phyloP scores from a whole-genome alignment of 371 early-diverging fungal species.

The Haplosporangium sp. region DNA sequence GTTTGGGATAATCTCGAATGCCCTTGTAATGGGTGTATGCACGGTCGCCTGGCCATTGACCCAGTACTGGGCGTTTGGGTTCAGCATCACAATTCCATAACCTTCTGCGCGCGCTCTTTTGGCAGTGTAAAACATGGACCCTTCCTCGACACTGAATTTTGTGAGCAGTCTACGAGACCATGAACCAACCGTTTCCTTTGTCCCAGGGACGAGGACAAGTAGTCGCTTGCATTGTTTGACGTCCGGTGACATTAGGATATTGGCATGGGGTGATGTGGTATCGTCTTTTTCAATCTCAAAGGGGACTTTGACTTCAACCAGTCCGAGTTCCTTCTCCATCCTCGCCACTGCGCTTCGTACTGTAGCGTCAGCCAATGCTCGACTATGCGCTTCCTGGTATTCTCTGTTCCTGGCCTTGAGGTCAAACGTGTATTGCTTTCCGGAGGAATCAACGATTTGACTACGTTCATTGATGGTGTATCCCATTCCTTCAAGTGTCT shows the following conservation, averaged over 20 bases:
- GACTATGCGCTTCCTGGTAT: slow-evolving; percentile 38
- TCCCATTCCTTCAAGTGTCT: slow-evolving; percentile 23
- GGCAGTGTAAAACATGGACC: slow-evolving; percentile 23
- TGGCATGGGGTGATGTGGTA: slow-evolving; percentile 22
- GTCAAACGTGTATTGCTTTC: slow-evolving; percentile 30
- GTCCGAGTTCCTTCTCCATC: slow-evolving; percentile 16
- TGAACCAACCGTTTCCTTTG: slow-evolving; percentile 22
- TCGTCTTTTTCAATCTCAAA: slow-evolving; percentile 16
- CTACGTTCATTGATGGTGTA: slow-evolving; percentile 22
- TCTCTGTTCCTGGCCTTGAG: slow-evolving; percentile 33
- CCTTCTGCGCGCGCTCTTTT: slow-evolving; percentile 25
- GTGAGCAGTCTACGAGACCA: slow-evolving; percentile 46
- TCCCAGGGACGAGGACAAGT: slow-evolving; percentile 31
- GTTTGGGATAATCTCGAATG: slow-evolving; percentile 6
- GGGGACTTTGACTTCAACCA: slow-evolving; percentile 19
- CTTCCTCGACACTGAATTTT: slow-evolving; percentile 23
- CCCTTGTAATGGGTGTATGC: background rate
- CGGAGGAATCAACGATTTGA: slow-evolving; percentile 17
- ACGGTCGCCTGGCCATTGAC: slow-evolving; percentile 22
- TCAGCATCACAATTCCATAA: slow-evolving; percentile 28
- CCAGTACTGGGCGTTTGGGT: slow-evolving; percentile 46
- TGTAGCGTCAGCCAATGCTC: slow-evolving; percentile 18
- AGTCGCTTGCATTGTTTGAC: slow-evolving; percentile 23
- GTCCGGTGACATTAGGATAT: slow-evolving; percentile 23
- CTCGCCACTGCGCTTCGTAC: slow-evolving; percentile 8